These are phyloP conservation scores for Fragaria nilgerrensis DNA, from an alignment of 306 rosid genomes.

Conservation along the genomic window DNA sequence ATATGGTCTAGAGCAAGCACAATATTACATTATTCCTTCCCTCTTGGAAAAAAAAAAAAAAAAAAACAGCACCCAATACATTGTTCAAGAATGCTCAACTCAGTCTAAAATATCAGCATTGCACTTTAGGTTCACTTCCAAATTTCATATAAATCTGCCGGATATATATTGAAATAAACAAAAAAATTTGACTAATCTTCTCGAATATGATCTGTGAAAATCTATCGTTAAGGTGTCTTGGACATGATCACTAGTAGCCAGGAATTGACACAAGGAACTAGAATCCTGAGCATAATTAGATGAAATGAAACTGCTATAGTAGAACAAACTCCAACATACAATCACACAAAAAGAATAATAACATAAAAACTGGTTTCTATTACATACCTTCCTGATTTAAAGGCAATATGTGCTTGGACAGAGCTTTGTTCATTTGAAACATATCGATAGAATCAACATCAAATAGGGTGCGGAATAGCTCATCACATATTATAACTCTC, in stretches of 20 bases:
- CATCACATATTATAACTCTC: slow-evolving; percentile 33
- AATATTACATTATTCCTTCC: neutral
- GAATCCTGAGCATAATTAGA: neutral
- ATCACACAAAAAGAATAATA: neutral
- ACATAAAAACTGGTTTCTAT: neutral
- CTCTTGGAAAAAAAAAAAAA: too few species aligned
- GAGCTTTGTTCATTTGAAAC: slow-evolving; percentile 45
- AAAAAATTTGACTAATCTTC: neutral
- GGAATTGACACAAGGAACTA: neutral
- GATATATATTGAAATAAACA: neutral
- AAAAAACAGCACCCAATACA: neutral
- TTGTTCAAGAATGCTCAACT: neutral
- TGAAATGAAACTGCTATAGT: neutral
- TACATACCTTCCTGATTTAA: slow-evolving; percentile 20
- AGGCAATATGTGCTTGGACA: slow-evolving; percentile 37
- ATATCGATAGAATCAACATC: slow-evolving; percentile 32
- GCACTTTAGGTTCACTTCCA: neutral
- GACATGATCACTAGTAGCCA: neutral
- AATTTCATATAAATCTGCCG: neutral
- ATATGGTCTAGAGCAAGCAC: neutral
- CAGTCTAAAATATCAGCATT: neutral
- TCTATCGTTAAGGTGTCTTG: neutral
- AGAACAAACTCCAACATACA: neutral
- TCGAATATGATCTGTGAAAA: neutral
- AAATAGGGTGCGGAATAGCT: slow-evolving; percentile 30